Conservation (phyloP, 495 filamentous ascomycete species). For the Podospora comata region DNA sequence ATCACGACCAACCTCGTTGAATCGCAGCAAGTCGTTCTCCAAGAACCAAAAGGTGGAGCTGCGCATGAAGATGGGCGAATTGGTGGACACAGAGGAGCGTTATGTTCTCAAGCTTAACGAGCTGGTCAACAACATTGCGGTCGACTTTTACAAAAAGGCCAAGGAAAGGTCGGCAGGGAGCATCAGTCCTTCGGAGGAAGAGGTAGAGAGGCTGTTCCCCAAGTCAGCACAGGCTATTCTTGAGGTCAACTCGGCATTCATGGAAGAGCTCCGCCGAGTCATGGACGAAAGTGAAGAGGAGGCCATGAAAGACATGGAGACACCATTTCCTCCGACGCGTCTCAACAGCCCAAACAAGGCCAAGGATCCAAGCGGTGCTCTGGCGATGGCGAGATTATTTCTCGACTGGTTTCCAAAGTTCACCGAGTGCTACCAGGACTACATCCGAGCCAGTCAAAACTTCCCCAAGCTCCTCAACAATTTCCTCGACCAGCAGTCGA, state of each 20-base stretch:
- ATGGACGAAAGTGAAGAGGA: constrained; percentile 82
- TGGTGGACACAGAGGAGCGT: constrained; percentile 89
- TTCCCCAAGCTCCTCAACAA: constrained; percentile 76
- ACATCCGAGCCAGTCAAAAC: constrained; percentile 78
- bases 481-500: constrained; percentile 73
- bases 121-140: constrained; percentile 69
- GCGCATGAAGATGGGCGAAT: constrained; percentile 83
- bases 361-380: constrained; percentile 68
- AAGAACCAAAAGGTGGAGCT: constrained; percentile 79
- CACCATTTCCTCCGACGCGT: constrained; percentile 33
- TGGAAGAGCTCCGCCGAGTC: constrained; percentile 67
- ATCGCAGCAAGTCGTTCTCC: constrained; percentile 66
- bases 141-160: constrained; percentile 68
- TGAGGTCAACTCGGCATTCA: constrained; percentile 72
- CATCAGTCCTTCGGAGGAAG: constrained; percentile 67
- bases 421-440: constrained; percentile 81
- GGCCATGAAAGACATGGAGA: constrained; percentile 64
- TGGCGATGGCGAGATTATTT: constrained; percentile 71
- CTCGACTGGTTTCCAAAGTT: constrained; percentile 90
- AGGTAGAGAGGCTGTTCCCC: constrained; percentile 76
- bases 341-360: constrained; percentile 53
- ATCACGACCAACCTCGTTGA: constrained; percentile 76
- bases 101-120: constrained; percentile 85
- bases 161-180: constrained; percentile 55
- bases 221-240: constrained; percentile 72